Base-by-base conservation (phyloP, 345 rosid genomes). In the Aethionema arabicum region DNA sequence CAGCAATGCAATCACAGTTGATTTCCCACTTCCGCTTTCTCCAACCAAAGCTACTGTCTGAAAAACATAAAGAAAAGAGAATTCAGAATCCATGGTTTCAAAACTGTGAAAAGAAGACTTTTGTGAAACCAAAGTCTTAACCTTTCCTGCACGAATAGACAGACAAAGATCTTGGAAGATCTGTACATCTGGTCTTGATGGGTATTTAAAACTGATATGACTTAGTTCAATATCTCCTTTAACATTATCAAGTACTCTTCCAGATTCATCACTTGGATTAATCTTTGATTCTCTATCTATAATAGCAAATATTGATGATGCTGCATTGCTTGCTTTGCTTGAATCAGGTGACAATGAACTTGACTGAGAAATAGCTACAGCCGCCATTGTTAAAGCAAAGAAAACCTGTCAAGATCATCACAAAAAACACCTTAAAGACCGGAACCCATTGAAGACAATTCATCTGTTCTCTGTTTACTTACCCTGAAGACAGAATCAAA, bases 11-110 rank as follows among this genome's bases (percentile, higher is more conserved):
- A 85, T 77, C 37, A 84, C 91, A 0, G 95, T 85, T 0, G 95
- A 90, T 74, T 90, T 90, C 3, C 95, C 97, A 10, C 95, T 68
- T 10, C 97, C 95, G 35, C 95, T 90, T 65, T 87, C 97, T 69
- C 93, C 95, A 35, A 90, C 97, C 59, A 87, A 54, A 63, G 97
- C 95, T 46, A 87, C 79, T 21, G 88, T 82, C 95, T 90, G 82
- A 35, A 62, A 72, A 51, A 69, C 7, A 32, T 8, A 47, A 43
- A 42, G 50, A 52, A 1, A 27, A 30, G 11, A 27, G 39, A 40
- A 33, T 36, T 45, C 13, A 47, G n/a, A 32, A 37, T 36, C 27
- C 11, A 31, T 31, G 27, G 10, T 4, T 3, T 12, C 0, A 31
- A 12, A 38, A 4, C 54, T 8, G 11, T 36, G 8, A 15, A 21